Evolutionary conservation across 495 filamentous ascomycete genomes (phyloP).

Genomic region (Podospora sp.): DNA sequence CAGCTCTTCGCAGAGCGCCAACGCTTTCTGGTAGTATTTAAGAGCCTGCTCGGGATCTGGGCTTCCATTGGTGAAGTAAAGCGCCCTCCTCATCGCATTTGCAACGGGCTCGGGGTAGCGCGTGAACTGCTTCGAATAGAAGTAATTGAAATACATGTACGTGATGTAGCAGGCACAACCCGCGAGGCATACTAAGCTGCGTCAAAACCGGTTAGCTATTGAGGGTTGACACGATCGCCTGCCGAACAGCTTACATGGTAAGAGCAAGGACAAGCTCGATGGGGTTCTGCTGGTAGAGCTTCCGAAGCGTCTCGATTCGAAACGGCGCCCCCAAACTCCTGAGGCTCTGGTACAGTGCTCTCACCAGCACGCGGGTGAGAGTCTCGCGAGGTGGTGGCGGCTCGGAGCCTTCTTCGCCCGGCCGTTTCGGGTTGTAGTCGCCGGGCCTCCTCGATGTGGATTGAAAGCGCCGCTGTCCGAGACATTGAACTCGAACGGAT

Average conservation of each 20-base stretch:
- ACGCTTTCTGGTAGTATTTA: conserved; percentile 76
- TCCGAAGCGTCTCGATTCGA: conserved; percentile 37
- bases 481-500: not conserved
- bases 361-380: conserved; percentile 30
- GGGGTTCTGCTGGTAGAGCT: conserved; percentile 42
- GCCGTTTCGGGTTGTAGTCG: conserved; percentile 27
- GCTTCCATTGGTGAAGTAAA: conserved; percentile 81
- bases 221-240: not conserved
- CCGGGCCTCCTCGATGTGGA: conserved; percentile 22
- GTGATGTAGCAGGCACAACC: conserved; percentile 57
- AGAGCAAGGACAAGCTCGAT: conserved; percentile 45
- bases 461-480: conserved; percentile 24
- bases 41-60: conserved; percentile 72
- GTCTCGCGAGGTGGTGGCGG: conserved; percentile 19
- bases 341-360: conserved; percentile 37
- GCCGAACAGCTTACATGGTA: conserved; percentile 14
- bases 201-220: not conserved
- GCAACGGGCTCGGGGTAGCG: conserved; percentile 81
- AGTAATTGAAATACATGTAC: conserved; percentile 70
- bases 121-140: conserved; percentile 56
- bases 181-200: conserved; percentile 50
- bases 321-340: conserved; percentile 37
- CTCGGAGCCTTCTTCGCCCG: conserved; percentile 2
- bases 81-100: conserved; percentile 75
- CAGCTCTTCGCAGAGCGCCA: conserved; percentile 67